Evolutionary conservation across 305 asterid genomes (phyloP), one percentile per base, ranked within the genome.

Genomic region (Fraxinus albicans): DNA sequence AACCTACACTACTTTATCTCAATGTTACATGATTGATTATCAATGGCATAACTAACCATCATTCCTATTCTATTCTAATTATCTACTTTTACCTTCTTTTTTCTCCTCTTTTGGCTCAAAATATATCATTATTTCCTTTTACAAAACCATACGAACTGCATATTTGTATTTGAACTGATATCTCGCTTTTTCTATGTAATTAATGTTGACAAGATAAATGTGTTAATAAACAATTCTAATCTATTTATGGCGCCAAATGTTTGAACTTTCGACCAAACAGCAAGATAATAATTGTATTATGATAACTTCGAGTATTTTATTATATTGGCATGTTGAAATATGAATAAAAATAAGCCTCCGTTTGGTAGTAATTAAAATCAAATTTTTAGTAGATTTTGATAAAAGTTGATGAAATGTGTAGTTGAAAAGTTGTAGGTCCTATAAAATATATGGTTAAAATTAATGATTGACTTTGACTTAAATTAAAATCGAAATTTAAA

Each of bases 21-120:
- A 3, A 33, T 44, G 44, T 53, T 17, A 31, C 44, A 58, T 77
- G 50, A 77, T 47, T 53, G 50, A 77, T 27, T 53, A 34, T 58
- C 42, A 55, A 77, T 40, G 81, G 4, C 69, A 15, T 77, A 77
- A 47, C 80, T 13, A 77, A 31, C 70, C n/a, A 25, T 77, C 80
- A 77, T 0, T 25, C 27, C 27, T 25, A 31, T 50, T 47, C 67
- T 25, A 21, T 38, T 76, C 42, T 76, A 58, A 8, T 12, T 76
- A 6, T 4, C 31, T 3, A 13, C 6, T 21, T 47, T 77, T 27
- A 19, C 6, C 10, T 3, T 17, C 2, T 36, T n/a, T 73, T 73
- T 15, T 9, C 31, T 2, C 10, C 58, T 13, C 58, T 15, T 13
- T 47, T 15, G 58, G 58, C 21, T 13, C 6, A 47, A 13, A 47